Evolutionary conservation across 306 rosid species (phyloP).

Genomic region (Cucurbita moschata): DNA sequence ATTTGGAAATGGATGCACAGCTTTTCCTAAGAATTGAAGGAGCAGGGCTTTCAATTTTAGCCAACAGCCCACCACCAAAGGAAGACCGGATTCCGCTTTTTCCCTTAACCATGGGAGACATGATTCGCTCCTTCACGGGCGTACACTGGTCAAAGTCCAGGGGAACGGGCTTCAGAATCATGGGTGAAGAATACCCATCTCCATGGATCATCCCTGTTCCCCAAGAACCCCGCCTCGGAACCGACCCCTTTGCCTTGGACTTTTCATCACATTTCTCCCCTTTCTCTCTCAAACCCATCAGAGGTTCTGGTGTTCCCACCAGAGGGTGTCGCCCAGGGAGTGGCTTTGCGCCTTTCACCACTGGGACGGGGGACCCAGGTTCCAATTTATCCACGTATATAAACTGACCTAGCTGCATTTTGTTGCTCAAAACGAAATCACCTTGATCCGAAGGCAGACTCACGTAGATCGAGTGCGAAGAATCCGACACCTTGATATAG

Average conservation of each 20-base stretch:
- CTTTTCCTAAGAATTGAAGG: conserved; percentile 66
- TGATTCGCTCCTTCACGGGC: conserved; percentile 33
- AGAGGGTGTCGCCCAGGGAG: conserved; percentile 80
- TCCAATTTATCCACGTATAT: conserved; percentile 66
- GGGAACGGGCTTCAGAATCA: conserved; percentile 48
- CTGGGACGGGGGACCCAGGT: conserved; percentile 75
- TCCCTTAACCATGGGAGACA: conserved; percentile 17
- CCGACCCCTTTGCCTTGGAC: conserved; percentile 11
- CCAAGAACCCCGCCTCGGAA: conserved; percentile 77
- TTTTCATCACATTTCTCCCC: conserved; percentile 23
- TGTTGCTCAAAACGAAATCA: conserved; percentile 68
- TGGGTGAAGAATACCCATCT: conserved; percentile 36
- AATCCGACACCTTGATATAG: conserved; percentile 71
- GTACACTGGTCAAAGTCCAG: conserved; percentile 79
- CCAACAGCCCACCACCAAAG: conserved; percentile 51
- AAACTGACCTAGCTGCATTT: conserved; percentile 87
- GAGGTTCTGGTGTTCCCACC: conserved; percentile 71
- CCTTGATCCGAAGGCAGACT: conserved; percentile 70
- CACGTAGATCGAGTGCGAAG: conserved; percentile 73
- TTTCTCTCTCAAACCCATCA: conserved; percentile 57
- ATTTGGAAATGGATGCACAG: conserved; percentile 38
- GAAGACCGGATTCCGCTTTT: conserved; percentile 47
- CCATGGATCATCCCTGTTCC: conserved; percentile 25
- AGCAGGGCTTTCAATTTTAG: conserved; percentile 59
- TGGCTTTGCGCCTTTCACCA: conserved; percentile 58